Evolutionary conservation across 2,329 filamentous ascomycete species (phyloP).

Genomic region (Alternaria triticina): DNA sequence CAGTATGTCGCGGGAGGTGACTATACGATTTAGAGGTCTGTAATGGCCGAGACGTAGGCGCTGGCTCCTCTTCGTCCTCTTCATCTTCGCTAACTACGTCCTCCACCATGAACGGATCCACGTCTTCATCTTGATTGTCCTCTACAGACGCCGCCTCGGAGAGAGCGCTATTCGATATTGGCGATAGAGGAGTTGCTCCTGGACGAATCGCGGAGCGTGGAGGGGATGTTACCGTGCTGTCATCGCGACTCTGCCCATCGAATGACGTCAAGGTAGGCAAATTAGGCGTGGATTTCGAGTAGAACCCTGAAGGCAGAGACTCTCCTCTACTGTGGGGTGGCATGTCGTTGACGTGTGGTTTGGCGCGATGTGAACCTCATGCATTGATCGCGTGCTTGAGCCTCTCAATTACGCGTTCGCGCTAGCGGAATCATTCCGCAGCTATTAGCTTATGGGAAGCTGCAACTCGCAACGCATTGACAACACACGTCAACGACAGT

Average conservation of each 20-base stretch:
- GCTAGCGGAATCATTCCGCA: constrained; percentile 10
- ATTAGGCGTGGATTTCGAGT: constrained; percentile 57
- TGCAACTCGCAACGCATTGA: too few relatives aligned
- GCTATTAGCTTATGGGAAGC: too few relatives aligned
- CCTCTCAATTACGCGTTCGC: constrained; percentile 9
- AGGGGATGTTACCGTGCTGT: constrained; percentile 1
- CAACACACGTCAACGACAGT: too few relatives aligned
- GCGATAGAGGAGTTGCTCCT: constrained; percentile 25
- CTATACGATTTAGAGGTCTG: constrained; percentile 55
- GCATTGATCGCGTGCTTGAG: constrained; percentile 28
- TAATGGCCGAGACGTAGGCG: constrained; percentile 42
- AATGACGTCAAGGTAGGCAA: constrained; percentile 51
- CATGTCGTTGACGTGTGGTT: constrained; percentile 41
- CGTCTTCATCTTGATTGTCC: constrained; percentile 22
- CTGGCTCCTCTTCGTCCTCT: constrained; percentile 10
- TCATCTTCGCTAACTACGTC: constrained; percentile 27
- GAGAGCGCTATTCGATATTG: constrained; percentile 31
- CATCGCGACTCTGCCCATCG: constrained; percentile 14
- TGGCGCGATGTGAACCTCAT: constrained; percentile 13
- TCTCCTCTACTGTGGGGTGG: constrained; percentile 53
- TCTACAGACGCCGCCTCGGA: constrained; percentile 46
- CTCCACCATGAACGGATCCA: constrained; percentile 25
- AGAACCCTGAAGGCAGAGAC: constrained; percentile 48
- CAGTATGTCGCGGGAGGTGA: constrained; percentile 49
- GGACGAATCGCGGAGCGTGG: constrained; percentile 12